Percentiles rank a stretch among this genome's conserved stretches.
phyloP scores from a whole-genome alignment of 305 asterid genomes.

The Vinca major region DNA sequence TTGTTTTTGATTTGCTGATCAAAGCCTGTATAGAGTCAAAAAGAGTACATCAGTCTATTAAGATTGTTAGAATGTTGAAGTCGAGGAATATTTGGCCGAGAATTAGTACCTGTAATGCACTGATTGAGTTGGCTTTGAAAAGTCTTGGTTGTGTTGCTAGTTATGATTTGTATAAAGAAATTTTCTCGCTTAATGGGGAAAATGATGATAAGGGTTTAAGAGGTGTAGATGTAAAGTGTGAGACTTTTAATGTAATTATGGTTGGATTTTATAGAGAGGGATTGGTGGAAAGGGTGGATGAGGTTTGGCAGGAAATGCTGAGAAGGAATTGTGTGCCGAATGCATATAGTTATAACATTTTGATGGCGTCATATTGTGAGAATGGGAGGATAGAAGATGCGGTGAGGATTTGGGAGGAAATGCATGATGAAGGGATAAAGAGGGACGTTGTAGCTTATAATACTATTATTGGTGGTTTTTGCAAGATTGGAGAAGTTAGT shows the following conservation, averaged over 20 bases:
- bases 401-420: constrained; percentile 46
- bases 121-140: constrained; percentile 59
- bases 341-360: constrained; percentile 45
- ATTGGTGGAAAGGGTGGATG: constrained; percentile 51
- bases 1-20: constrained; percentile 71
- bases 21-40: constrained; percentile 64
- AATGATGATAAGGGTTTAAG: constrained; percentile 19
- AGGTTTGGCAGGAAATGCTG: constrained; percentile 60
- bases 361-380: constrained; percentile 54
- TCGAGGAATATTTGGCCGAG: constrained; percentile 40
- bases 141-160: constrained; percentile 51
- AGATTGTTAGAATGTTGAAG: constrained; percentile 40
- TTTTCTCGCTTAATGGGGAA: constrained; percentile 29
- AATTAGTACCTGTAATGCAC: constrained; percentile 41
- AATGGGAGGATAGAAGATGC: constrained; percentile 44
- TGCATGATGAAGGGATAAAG: constrained; percentile 35
- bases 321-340: constrained; percentile 40
- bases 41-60: constrained; percentile 47
- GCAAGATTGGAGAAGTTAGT: constrained; percentile 44
- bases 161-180: constrained; percentile 46
- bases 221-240: constrained; percentile 26
- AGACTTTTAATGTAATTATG: constrained; percentile 55
- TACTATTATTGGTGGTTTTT: constrained; percentile 57
- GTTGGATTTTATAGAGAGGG: constrained; percentile 66
- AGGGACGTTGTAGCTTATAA: constrained; percentile 48